Conservation (phyloP, 2,329 filamentous ascomycete genomes). For the Fusarium pilosicola region DNA sequence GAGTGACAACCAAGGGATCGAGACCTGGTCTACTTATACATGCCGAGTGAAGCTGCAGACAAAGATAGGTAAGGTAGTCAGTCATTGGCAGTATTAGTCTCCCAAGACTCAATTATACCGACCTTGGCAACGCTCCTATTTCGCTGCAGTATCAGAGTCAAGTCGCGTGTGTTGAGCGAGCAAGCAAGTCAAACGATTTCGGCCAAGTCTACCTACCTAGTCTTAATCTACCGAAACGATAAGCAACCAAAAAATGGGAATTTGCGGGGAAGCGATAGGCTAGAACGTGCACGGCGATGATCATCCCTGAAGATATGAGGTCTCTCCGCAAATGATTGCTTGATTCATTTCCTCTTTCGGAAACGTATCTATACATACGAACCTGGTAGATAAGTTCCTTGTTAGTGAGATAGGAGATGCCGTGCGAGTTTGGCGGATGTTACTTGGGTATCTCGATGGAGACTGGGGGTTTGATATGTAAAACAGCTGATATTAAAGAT, state of each 20-base stretch:
- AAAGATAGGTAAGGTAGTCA: neutral
- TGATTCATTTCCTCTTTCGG: conserved; percentile 19
- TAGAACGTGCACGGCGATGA: neutral
- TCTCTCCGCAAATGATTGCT: neutral
- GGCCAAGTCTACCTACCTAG: conserved; percentile 2
- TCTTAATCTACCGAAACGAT: conserved; percentile 6
- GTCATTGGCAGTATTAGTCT: neutral
- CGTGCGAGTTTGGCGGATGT: neutral
- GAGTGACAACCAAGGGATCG: neutral
- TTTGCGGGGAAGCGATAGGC: conserved; percentile 24
- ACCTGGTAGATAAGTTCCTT: conserved; percentile 16
- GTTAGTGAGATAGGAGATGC: neutral
- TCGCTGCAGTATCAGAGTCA: neutral
- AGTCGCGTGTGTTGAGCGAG: neutral
- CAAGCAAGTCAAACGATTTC: neutral
- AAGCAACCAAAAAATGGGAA: conserved; percentile 4
- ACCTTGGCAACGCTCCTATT: conserved; percentile 1
- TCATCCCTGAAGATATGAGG: neutral
- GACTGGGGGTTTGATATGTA: neutral
- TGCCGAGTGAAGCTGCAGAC: neutral
- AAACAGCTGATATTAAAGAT: neutral
- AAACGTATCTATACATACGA: conserved; percentile 8
- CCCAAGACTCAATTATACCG: neutral
- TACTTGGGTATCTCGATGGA: neutral
- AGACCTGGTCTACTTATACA: conserved; percentile 22